Evolutionary conservation across 208 protist species (phyloP), one percentile per base, ranked within the genome.

Genomic region (Crithidia sp.): DNA sequence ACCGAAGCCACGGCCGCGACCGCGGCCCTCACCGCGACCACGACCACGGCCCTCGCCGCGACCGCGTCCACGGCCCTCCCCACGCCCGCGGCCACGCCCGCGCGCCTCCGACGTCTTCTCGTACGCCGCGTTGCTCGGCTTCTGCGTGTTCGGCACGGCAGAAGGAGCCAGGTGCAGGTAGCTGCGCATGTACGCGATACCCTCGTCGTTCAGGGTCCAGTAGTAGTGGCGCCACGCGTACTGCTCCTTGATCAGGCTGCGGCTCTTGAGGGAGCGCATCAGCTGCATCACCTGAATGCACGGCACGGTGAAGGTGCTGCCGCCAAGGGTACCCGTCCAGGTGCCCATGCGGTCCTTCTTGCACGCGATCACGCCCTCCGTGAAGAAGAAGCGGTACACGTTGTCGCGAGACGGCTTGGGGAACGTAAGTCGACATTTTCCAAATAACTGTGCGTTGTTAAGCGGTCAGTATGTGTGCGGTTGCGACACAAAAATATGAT

Each of bases 211-310:
- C 69, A 99, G 91, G 70, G 86, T 94, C 91, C 90, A 98, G 91
- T 98, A 98, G 88, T 94, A 97, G 82, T 98, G 89, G 81, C 91
- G 89, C 95, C 95, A 99, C 66, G 92, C 90, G 74, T 95, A 99
- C 81, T 93, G 83, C 88, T 98, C 93, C 80, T 93, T 95, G 74
- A 99, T 90, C 66, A 96, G 84, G 79, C 82, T 86, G 76, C 91
- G 91, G 86, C 91, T 96, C 85, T 94, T 94, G 74, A 96, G 85
- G 45, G 91, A 96, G 81, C 89, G 88, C 89, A 96, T 94, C 61
- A 96, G 83, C 82, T 96, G 89, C 88, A 94, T 94, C 60, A 96
- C 84, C 80, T 96, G 91, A 28, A 94, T 72, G 79, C 82, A 84
- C 67, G 91, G 89, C 17, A 91, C 87, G 5, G 63, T 87, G 79